phyloP scores from a whole-genome alignment of 1,284 basidiomycete genomes.

The Inonotus obliquus region DNA sequence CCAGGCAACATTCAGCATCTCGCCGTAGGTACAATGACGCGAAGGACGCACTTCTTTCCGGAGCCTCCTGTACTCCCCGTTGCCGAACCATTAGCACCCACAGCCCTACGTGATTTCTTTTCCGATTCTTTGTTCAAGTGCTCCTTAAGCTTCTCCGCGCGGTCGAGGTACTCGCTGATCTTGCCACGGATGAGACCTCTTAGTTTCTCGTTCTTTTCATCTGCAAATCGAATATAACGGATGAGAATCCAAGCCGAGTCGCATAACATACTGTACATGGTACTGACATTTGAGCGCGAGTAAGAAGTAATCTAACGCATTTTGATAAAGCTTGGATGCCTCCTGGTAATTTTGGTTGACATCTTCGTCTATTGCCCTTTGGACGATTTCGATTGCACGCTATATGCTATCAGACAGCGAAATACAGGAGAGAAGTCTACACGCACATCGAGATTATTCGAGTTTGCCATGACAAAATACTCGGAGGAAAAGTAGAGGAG shows the following conservation, averaged over 20 bases:
- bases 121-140: slow-evolving; percentile 65
- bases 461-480: slow-evolving; percentile 17
- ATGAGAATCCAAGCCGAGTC: not conserved
- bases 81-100: slow-evolving; percentile 72
- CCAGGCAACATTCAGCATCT: not conserved
- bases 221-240: slow-evolving; percentile 35
- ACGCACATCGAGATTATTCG: slow-evolving; percentile 21
- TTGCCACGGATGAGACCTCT: slow-evolving; percentile 86
- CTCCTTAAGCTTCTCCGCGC: slow-evolving; percentile 91
- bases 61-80: slow-evolving; percentile 57
- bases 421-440: not conserved
- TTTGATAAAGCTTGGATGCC: slow-evolving; percentile 92
- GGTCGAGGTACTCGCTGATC: slow-evolving; percentile 88
- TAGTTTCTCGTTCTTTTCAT: slow-evolving; percentile 95
- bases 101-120: slow-evolving; percentile 69
- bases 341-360: slow-evolving; percentile 91
- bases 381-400: slow-evolving; percentile 94
- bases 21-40: not conserved
- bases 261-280: not conserved
- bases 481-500: not conserved
- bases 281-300: slow-evolving; percentile 75
- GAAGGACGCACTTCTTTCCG: slow-evolving; percentile 57
- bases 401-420: slow-evolving; percentile 30
- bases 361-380: slow-evolving; percentile 94
- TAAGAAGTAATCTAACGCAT: slow-evolving; percentile 98